Percentiles rank a stretch among this genome's conserved stretches.
Conservation (phyloP, 2,329 filamentous ascomycete genomes). For the Pseudogymnoascus sp. region DNA sequence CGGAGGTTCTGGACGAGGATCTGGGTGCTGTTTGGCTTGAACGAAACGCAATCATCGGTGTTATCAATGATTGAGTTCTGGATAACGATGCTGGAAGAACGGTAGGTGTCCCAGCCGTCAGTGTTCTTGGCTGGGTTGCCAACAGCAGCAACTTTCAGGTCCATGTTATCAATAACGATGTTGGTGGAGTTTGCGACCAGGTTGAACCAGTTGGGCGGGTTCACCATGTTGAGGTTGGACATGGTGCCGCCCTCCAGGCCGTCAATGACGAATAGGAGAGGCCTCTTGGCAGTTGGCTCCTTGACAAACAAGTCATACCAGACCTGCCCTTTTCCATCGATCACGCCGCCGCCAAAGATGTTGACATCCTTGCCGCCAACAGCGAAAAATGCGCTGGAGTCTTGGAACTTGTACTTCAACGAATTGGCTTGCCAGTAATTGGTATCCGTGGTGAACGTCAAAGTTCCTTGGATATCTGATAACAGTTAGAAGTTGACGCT, state of each 20-base stretch:
- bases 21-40: conserved; percentile 67
- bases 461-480: conserved; percentile 49
- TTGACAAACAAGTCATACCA: conserved; percentile 52
- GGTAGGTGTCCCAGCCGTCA: conserved; percentile 59
- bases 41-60: conserved; percentile 65
- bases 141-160: conserved; percentile 48
- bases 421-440: conserved; percentile 60
- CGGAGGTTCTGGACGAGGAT: conserved; percentile 59
- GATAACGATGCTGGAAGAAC: conserved; percentile 54
- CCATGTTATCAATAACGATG: conserved; percentile 56
- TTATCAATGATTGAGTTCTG: conserved; percentile 60
- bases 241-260: conserved; percentile 52
- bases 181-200: conserved; percentile 59
- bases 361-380: conserved; percentile 60
- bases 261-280: conserved; percentile 50
- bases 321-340: conserved; percentile 58
- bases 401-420: conserved; percentile 60
- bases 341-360: conserved; percentile 56
- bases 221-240: conserved; percentile 51
- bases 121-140: conserved; percentile 57
- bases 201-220: conserved; percentile 54
- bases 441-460: conserved; percentile 59
- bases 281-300: conserved; percentile 50
- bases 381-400: conserved; percentile 60
- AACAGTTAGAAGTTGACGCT: not conserved